Evolutionary conservation across 2,329 filamentous ascomycete genomes (phyloP).

Genomic region (Aspergillus novofumigatus): DNA sequence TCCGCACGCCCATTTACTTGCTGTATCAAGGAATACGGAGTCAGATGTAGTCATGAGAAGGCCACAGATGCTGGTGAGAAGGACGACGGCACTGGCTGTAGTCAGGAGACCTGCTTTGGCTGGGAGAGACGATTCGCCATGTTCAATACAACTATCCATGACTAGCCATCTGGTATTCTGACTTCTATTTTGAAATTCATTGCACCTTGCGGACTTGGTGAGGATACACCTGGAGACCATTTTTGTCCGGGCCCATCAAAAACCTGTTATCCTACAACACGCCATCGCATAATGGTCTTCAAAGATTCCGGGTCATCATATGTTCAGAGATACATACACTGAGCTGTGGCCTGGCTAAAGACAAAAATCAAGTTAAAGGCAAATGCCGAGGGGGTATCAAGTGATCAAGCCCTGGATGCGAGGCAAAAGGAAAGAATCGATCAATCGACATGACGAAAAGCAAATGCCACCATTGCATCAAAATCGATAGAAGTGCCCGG

Average conservation of each 20-base stretch:
- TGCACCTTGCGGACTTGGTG: neutral
- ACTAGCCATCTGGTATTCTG: neutral
- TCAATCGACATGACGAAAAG: neutral
- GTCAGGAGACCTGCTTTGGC: conserved; percentile 38
- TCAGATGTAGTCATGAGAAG: conserved; percentile 37
- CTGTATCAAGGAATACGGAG: conserved; percentile 68
- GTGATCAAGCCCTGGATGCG: neutral
- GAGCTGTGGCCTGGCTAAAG: neutral
- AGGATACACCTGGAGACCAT: neutral
- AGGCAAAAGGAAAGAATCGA: neutral
- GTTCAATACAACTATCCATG: conserved; percentile 59
- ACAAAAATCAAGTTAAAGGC: neutral
- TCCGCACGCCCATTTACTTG: conserved; percentile 63
- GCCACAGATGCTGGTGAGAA: conserved; percentile 39
- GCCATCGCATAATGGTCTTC: neutral
- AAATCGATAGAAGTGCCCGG: neutral
- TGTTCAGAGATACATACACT: neutral
- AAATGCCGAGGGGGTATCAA: neutral
- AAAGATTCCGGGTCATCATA: neutral
- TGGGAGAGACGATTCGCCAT: conserved; percentile 64
- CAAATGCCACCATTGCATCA: neutral
- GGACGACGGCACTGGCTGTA: conserved; percentile 31
- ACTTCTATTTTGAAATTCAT: neutral
- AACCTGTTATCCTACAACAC: neutral
- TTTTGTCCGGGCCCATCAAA: neutral